Percentiles rank a stretch among this genome's conserved stretches.
Evolutionary conservation across 2,329 filamentous ascomycete genomes (phyloP).

Genomic region (Talaromyces sp.): DNA sequence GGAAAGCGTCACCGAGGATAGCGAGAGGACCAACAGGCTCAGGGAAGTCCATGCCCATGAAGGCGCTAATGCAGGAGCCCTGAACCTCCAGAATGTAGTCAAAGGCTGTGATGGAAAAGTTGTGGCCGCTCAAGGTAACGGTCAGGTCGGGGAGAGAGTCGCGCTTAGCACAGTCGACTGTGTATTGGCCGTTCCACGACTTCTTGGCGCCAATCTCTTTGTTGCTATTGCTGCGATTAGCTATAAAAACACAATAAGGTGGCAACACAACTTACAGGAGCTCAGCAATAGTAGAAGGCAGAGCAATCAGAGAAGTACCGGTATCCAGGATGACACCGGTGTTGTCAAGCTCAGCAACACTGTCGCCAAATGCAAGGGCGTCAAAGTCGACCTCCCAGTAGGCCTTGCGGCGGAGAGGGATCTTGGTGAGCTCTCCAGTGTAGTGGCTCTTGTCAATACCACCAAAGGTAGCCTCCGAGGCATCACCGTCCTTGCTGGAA

Average conservation of each 20-base stretch:
- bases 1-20: conserved; percentile 71
- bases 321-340: conserved; percentile 98
- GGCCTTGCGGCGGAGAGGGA: conserved; percentile 94
- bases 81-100: conserved; percentile 97
- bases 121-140: conserved; percentile 83
- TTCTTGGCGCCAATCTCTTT: conserved; percentile 98
- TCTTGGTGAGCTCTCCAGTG: conserved; percentile 82
- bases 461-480: conserved; percentile 86
- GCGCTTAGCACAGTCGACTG: conserved; percentile 80
- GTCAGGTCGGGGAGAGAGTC: conserved; percentile 81
- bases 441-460: conserved; percentile 78
- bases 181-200: conserved; percentile 95
- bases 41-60: conserved; percentile 92
- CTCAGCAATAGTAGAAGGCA: conserved; percentile 86
- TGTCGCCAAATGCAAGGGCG: conserved; percentile 80
- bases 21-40: conserved; percentile 84
- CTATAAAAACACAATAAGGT: not conserved
- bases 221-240: conserved; percentile 52
- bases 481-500: conserved; percentile 62
- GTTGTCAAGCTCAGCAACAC: conserved; percentile 82
- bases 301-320: conserved; percentile 93
- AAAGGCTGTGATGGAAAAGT: conserved; percentile 82
- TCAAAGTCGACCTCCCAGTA: conserved; percentile 99
- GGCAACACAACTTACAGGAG: conserved; percentile 57
- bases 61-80: conserved; percentile 92